Percentiles rank a stretch among this genome's conserved stretches.
Evolutionary conservation across 1,284 basidiomycete species (phyloP).

Genomic region (Tylopilus sp.): DNA sequence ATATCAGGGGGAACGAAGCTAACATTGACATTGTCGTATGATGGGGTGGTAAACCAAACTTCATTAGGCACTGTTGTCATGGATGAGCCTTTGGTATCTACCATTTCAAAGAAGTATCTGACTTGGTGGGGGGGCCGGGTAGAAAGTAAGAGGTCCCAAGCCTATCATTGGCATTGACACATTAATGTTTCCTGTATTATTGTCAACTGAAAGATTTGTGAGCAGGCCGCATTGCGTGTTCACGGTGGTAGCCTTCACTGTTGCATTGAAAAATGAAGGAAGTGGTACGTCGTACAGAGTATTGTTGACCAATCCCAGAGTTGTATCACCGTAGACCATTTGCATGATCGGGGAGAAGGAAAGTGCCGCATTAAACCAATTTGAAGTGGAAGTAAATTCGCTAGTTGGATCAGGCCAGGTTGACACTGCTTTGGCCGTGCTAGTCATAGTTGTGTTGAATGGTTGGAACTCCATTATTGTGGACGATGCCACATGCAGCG

Average conservation of each 20-base stretch:
- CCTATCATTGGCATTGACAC: too few relatives aligned
- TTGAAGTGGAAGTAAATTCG: background rate
- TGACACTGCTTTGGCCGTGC: background rate
- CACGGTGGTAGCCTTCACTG: conserved; percentile 1
- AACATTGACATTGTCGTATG: too few relatives aligned
- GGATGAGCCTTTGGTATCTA: too few relatives aligned
- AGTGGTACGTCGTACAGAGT: background rate
- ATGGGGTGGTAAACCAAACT: too few relatives aligned
- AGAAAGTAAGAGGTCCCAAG: too few relatives aligned
- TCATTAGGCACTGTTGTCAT: too few relatives aligned
- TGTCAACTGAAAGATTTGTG: background rate
- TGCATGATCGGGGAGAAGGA: background rate
- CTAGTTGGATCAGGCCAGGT: background rate
- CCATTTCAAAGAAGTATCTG: too few relatives aligned
- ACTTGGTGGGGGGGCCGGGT: too few relatives aligned
- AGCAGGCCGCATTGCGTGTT: too few relatives aligned
- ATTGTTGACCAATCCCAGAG: background rate
- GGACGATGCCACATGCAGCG: too few relatives aligned
- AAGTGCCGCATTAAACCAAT: background rate
- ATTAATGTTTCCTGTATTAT: too few relatives aligned
- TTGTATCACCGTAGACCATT: background rate
- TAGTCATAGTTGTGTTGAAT: background rate
- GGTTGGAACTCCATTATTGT: background rate
- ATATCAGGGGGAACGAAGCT: too few relatives aligned
- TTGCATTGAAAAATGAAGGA: background rate